Percentiles rank a stretch among this genome's conserved stretches.
Evolutionary conservation across 2,329 filamentous ascomycete species (phyloP).

Genomic region (Aureobasidium lini): DNA sequence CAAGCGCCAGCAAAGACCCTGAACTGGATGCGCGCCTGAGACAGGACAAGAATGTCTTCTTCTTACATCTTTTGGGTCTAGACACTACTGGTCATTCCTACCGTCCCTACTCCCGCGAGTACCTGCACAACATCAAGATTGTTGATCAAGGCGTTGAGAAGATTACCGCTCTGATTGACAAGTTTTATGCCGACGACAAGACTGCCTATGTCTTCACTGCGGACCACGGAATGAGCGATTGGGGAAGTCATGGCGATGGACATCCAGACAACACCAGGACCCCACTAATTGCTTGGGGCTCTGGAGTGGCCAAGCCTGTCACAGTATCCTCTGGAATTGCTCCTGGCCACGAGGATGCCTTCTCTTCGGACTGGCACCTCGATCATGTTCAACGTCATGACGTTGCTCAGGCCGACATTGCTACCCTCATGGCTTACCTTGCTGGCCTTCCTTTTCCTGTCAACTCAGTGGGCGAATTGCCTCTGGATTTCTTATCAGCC

Average conservation of each 20-base stretch:
- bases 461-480: conserved; percentile 91
- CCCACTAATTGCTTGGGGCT: conserved; percentile 86
- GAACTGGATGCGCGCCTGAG: conserved; percentile 65
- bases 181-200: conserved; percentile 74
- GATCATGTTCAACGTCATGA: conserved; percentile 78
- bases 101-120: conserved; percentile 90
- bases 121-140: conserved; percentile 86
- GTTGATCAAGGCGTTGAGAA: conserved; percentile 87
- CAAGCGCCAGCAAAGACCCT: conserved; percentile 67
- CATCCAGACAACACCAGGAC: conserved; percentile 96
- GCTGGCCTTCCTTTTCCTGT: conserved; percentile 83
- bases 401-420: conserved; percentile 88
- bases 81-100: conserved; percentile 84
- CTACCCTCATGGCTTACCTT: conserved; percentile 90
- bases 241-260: conserved; percentile 97
- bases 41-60: conserved; percentile 87
- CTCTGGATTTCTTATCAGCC: conserved; percentile 71
- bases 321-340: conserved; percentile 50
- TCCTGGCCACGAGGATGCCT: conserved; percentile 76
- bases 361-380: conserved; percentile 83
- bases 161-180: conserved; percentile 70
- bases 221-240: conserved; percentile 98
- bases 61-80: conserved; percentile 83
- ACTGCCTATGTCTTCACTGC: conserved; percentile 96
- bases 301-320: conserved; percentile 73